Percentiles rank a stretch among this genome's conserved stretches.
Conservation (phyloP, 192 early-diverging fungal species). For the Endogone sp. region DNA sequence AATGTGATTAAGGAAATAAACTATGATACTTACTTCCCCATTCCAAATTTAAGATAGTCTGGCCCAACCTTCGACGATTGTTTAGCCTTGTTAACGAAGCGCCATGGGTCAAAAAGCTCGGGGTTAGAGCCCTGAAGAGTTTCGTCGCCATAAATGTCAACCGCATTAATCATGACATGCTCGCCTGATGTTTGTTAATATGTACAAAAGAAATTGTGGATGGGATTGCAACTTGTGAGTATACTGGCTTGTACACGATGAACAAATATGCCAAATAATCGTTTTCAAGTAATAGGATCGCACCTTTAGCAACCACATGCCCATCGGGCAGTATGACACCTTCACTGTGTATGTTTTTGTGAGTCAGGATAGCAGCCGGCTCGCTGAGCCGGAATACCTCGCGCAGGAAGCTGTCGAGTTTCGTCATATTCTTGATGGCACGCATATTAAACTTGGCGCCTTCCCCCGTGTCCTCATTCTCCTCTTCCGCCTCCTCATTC, state of each 20-base stretch:
- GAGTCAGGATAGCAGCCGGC: constrained; percentile 11
- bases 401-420: constrained; percentile 22
- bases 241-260: too few relatives aligned
- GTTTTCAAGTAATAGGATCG: neutral
- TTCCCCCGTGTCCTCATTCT: constrained; percentile 2
- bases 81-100: constrained; percentile 28
- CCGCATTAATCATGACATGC: constrained; percentile 24
- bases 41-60: constrained; percentile 34
- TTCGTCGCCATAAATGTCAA: constrained; percentile 9
- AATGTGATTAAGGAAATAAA: neutral
- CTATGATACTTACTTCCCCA: constrained; percentile 28
- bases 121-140: constrained; percentile 16
- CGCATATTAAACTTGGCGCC: constrained; percentile 4
- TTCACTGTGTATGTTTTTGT: constrained; percentile 12
- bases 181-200: too few relatives aligned
- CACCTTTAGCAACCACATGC: constrained; percentile 21
- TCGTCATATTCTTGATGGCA: constrained; percentile 18
- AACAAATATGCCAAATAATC: neutral
- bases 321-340: constrained; percentile 31
- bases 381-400: constrained; percentile 20
- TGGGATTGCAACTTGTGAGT: too few relatives aligned
- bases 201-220: too few relatives aligned
- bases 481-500: neutral
- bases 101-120: constrained; percentile 28
- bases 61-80: constrained; percentile 21